Evolutionary conservation across 2,329 filamentous ascomycete species (phyloP).

Genomic region (Mariannaea elegans): DNA sequence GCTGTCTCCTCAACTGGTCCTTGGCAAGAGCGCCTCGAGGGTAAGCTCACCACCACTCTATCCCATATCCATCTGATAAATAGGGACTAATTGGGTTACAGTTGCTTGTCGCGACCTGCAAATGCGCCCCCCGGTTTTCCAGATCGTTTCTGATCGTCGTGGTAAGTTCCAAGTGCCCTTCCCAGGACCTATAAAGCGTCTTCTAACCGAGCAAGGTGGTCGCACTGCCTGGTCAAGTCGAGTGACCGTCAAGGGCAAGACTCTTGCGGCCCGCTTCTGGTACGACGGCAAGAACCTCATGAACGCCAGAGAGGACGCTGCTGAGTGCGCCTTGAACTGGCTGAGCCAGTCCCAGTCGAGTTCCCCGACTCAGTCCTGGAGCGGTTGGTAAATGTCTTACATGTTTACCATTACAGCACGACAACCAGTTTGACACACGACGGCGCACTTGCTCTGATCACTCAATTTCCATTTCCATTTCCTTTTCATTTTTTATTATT

Average conservation of each 20-base stretch:
- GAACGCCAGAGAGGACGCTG: conserved; percentile 91
- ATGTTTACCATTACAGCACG: not conserved
- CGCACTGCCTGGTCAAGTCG: conserved; percentile 90
- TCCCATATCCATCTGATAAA: not conserved
- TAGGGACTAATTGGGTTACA: conserved; percentile 42
- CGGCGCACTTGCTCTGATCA: conserved; percentile 3
- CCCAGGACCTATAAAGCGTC: not conserved
- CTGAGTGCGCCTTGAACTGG: conserved; percentile 77
- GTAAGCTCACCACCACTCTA: conserved; percentile 47
- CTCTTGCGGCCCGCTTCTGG: conserved; percentile 82
- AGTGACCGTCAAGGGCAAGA: conserved; percentile 74
- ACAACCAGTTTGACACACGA: not conserved
- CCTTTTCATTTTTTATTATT: not conserved
- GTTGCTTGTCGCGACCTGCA: conserved; percentile 66
- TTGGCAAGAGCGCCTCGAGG: conserved; percentile 67
- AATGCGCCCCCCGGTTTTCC: conserved; percentile 67
- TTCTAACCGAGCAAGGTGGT: conserved; percentile 65
- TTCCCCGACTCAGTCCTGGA: conserved; percentile 38
- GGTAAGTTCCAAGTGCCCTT: conserved; percentile 56
- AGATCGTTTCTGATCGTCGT: conserved; percentile 78
- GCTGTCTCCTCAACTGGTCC: conserved; percentile 37
- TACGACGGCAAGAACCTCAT: conserved; percentile 89
- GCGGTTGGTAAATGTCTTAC: conserved; percentile 25
- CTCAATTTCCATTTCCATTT: conserved; percentile 11
- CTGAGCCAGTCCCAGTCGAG: conserved; percentile 51